Conservation (phyloP, 371 early-diverging fungal genomes). For the Polyrhizophydium stewartii region DNA sequence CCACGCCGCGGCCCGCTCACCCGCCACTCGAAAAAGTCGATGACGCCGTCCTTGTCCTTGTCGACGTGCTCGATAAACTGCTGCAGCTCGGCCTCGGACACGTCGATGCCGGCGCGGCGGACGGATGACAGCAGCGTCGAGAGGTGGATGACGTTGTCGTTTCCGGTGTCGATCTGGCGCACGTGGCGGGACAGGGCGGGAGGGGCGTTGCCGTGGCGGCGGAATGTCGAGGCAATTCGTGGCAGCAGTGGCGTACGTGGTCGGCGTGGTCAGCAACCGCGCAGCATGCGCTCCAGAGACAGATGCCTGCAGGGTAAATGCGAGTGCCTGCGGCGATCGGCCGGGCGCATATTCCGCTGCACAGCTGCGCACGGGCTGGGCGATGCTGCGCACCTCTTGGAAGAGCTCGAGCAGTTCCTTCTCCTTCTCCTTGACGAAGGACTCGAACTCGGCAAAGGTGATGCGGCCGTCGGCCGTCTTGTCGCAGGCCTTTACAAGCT, state of each 20-base stretch:
- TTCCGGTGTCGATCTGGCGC: slow-evolving; percentile 52
- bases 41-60: slow-evolving; percentile 55
- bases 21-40: slow-evolving; percentile 68
- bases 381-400: slow-evolving; percentile 23
- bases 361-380: neutral
- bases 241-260: neutral
- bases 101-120: slow-evolving; percentile 54
- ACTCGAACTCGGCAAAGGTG: slow-evolving; percentile 65
- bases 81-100: slow-evolving; percentile 58
- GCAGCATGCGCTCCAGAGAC: no score
- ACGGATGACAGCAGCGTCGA: slow-evolving; percentile 49
- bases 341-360: neutral
- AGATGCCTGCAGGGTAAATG: no score
- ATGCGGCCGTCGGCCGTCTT: slow-evolving; percentile 60
- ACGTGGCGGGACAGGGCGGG: no score
- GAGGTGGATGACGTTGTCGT: slow-evolving; percentile 58
- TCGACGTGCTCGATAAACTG: slow-evolving; percentile 66
- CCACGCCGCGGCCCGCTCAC: no score
- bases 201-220: no score
- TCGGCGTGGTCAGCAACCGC: no score
- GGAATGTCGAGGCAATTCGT: no score
- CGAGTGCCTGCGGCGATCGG: neutral
- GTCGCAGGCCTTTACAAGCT: slow-evolving; percentile 55
- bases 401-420: slow-evolving; percentile 64
- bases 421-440: slow-evolving; percentile 67